These are phyloP conservation scores for Fusarium sp. DNA, from an alignment of 2,329 filamentous ascomycete genomes.

Conservation along the genomic window DNA sequence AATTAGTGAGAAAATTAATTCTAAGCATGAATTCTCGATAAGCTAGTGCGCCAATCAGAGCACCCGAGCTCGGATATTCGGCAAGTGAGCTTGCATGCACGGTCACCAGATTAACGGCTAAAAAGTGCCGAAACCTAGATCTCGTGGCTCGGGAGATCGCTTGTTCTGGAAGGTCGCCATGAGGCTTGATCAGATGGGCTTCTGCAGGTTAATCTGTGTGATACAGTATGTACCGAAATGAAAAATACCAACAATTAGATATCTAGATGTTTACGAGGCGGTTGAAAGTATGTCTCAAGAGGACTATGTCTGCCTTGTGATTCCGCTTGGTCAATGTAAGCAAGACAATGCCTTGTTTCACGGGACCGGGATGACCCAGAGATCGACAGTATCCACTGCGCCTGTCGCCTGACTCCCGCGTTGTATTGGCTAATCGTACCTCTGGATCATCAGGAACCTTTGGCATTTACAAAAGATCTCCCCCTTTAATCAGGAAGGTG, in stretches of 20 bases:
- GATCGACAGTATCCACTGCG: neutral
- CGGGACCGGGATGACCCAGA: neutral
- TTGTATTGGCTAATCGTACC: neutral
- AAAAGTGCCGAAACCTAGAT: neutral
- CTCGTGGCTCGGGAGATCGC: neutral
- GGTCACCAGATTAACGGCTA: neutral
- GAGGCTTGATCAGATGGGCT: neutral
- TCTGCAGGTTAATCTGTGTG: neutral
- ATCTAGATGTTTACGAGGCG: rapidly evolving
- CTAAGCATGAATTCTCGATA: slow-evolving; percentile 2
- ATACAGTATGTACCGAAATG: no score
- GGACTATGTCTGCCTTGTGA: no score
- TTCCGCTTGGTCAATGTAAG: rapidly evolving
- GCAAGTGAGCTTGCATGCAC: neutral
- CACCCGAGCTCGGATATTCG: neutral
- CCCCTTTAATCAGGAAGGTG: slow-evolving; percentile 1
- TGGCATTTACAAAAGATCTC: neutral
- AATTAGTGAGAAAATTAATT: neutral
- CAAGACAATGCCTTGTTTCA: neutral
- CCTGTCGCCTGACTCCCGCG: neutral
- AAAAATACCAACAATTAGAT: no score
- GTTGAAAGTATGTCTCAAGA: rapidly evolving
- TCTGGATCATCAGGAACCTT: neutral
- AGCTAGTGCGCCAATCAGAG: neutral
- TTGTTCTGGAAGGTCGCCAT: neutral